A percentile compares a stretch with the other conserved stretches of the same genome.
Conservation (phyloP, 2,329 filamentous ascomycete genomes). For the Alternaria longipes region DNA sequence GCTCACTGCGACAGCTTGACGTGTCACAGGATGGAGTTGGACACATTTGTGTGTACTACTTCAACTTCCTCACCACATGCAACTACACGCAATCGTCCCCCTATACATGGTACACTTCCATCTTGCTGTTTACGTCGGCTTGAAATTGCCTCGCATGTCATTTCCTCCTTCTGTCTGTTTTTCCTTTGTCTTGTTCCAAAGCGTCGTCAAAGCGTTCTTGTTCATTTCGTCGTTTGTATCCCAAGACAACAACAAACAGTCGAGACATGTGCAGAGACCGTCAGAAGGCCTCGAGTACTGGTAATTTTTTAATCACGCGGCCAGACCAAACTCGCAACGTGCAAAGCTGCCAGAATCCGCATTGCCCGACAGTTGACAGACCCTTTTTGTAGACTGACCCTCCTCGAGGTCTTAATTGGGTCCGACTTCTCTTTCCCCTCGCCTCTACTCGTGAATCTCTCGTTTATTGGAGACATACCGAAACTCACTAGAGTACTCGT, state of each 20-base stretch:
- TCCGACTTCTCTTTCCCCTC: not conserved
- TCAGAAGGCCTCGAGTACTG: not conserved
- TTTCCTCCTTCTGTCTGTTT: not conserved
- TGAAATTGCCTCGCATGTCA: not conserved
- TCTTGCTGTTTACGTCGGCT: not conserved
- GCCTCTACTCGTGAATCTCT: not conserved
- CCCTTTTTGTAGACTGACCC: not conserved
- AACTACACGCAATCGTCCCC: not conserved
- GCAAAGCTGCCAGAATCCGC: not conserved
- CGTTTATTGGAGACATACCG: not conserved
- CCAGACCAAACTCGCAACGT: not conserved
- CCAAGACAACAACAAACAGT: conserved; percentile 5
- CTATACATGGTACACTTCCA: not conserved
- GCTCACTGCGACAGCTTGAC: not conserved
- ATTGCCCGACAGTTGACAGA: not conserved
- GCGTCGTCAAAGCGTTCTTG: not conserved
- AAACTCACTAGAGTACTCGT: not conserved
- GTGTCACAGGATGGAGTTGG: not conserved
- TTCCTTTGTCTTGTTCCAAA: conserved; percentile 4
- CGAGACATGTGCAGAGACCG: conserved; percentile 1
- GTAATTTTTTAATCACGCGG: not conserved
- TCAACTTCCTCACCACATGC: not conserved
- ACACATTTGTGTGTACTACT: not conserved
- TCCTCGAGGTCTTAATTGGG: not conserved
- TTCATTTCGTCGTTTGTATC: conserved; percentile 6